Conservation (phyloP, 345 rosid species). For the Eucalyptus globulus region DNA sequence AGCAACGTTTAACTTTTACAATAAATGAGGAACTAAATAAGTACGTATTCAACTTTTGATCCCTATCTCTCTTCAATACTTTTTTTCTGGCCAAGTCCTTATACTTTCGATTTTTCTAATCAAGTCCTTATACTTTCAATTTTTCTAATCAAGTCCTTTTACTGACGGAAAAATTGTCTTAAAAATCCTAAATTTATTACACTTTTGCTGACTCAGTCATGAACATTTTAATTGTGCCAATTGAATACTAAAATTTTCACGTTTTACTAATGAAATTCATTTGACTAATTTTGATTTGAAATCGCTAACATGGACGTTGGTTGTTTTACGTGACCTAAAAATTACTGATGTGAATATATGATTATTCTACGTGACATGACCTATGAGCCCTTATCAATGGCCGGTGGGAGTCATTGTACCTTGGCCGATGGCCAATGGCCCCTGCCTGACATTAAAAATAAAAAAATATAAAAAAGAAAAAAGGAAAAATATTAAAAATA, state of each 20-base stretch:
- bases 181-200: too few species aligned
- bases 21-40: neutral
- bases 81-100: neutral
- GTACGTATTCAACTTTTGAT: neutral
- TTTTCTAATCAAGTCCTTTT: neutral
- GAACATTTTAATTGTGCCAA: neutral
- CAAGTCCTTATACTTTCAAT: neutral
- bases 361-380: too few species aligned
- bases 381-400: neutral
- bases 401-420: neutral
- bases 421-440: accelerated
- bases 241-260: too few species aligned
- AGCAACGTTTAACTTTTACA: neutral
- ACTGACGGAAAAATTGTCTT: accelerated
- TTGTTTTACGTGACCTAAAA: too few species aligned
- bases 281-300: too few species aligned
- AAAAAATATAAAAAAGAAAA: too few species aligned
- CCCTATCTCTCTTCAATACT: neutral
- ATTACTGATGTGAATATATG: too few species aligned
- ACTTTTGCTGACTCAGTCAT: accelerated
- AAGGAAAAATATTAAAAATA: too few species aligned
- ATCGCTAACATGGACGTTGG: accelerated
- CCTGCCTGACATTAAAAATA: accelerated
- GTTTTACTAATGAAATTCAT: too few species aligned
- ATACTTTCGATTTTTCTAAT: neutral